Conservation (phyloP, 2,329 filamentous ascomycete genomes). For the Aspergillus sp. region DNA sequence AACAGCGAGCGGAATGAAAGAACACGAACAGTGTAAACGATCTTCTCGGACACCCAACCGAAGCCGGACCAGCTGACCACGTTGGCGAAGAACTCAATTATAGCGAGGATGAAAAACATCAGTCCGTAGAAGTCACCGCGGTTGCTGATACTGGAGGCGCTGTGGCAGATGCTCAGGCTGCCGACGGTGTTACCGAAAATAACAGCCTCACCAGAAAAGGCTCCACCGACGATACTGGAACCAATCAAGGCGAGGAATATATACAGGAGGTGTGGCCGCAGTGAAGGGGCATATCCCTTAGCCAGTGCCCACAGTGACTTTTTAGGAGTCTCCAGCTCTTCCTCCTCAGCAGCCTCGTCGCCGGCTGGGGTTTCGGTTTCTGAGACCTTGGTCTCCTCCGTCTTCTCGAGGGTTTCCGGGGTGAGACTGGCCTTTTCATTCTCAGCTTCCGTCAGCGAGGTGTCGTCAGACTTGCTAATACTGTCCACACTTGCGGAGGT, state of each 20-base stretch:
- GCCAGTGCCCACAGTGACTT: constrained; percentile 32
- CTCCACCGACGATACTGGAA: constrained; percentile 56
- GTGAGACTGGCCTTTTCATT: constrained; percentile 21
- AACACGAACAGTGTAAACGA: constrained; percentile 64
- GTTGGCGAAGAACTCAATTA: constrained; percentile 63
- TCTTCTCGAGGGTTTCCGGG: constrained; percentile 9
- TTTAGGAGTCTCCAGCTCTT: constrained; percentile 27
- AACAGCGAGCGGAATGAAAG: constrained; percentile 66
- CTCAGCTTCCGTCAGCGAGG: constrained; percentile 27
- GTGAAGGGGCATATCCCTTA: constrained; percentile 29
- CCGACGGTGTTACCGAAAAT: constrained; percentile 64
- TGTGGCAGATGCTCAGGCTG: constrained; percentile 57
- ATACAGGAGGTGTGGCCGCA: constrained; percentile 45
- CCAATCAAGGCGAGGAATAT: constrained; percentile 54
- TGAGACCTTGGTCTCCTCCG: constrained; percentile 18
- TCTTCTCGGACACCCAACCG: constrained; percentile 62
- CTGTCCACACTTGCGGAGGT: constrained; percentile 34
- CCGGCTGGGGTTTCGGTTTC: constrained; percentile 19
- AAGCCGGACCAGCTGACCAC: constrained; percentile 60
- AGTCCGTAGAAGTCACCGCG: constrained; percentile 57
- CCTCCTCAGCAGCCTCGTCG: constrained; percentile 26
- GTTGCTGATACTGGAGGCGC: constrained; percentile 50
- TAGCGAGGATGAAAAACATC: constrained; percentile 62
- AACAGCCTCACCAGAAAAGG: constrained; percentile 59
- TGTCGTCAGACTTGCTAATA: constrained; percentile 30